Percentiles rank a stretch among this genome's conserved stretches.
phyloP scores from a whole-genome alignment of 257 asterid genomes.

The Ballota nigra region DNA sequence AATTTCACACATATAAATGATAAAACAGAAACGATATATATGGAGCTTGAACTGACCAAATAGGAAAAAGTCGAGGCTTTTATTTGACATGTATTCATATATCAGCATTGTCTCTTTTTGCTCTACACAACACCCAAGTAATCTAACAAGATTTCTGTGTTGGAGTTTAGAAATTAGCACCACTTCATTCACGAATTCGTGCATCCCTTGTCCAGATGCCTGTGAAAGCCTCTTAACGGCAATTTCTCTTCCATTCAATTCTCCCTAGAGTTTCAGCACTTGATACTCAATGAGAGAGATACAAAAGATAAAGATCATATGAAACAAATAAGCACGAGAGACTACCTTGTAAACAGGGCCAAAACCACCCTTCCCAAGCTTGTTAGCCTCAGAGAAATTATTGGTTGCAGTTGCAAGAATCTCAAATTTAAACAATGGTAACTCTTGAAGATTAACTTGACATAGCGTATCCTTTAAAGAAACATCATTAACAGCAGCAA shows the following conservation, averaged over 20 bases:
- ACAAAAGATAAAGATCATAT: background rate
- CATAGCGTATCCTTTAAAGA: background rate
- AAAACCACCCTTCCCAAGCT: slow-evolving; percentile 48
- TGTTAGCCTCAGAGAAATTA: slow-evolving; percentile 27
- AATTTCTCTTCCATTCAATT: slow-evolving; percentile 35
- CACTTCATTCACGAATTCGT: slow-evolving; percentile 48
- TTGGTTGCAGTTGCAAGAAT: slow-evolving; percentile 34
- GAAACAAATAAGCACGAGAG: background rate
- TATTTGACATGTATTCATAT: slow-evolving; percentile 42
- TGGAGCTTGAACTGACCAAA: slow-evolving; percentile 29
- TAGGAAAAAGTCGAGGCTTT: slow-evolving; percentile 43
- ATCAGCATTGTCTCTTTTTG: slow-evolving; percentile 39
- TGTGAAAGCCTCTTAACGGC: slow-evolving; percentile 47
- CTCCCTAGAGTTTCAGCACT: slow-evolving; percentile 28
- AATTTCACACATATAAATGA: no score
- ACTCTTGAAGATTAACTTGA: slow-evolving; percentile 5
- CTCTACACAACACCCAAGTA: slow-evolving; percentile 42
- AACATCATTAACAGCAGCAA: background rate
- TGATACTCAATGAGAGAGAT: no score
- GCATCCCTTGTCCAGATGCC: slow-evolving; percentile 41
- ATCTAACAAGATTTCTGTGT: slow-evolving; percentile 45
- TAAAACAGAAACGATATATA: no score
- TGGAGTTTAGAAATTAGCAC: slow-evolving; percentile 48
- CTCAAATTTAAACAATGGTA: slow-evolving; percentile 33
- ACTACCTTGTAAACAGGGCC: slow-evolving; percentile 38